These are phyloP conservation scores for Incumbomyces lentus DNA, from an alignment of 2,329 filamentous ascomycete species.

Conservation along the genomic window DNA sequence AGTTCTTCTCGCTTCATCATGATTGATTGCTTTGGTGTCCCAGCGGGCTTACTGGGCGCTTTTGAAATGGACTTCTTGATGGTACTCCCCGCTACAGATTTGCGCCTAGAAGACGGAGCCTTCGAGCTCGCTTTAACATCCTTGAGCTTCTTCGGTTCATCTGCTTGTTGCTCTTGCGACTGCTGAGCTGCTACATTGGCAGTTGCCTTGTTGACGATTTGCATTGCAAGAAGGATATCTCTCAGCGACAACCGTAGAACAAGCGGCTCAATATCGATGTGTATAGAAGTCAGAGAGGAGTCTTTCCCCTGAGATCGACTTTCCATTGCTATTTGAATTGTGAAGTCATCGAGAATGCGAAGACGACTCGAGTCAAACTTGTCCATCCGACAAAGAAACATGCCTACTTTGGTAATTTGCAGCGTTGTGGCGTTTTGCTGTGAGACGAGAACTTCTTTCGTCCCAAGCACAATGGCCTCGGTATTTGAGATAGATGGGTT, in stretches of 20 bases:
- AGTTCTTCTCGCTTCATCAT: conserved; percentile 66
- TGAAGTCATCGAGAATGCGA: conserved; percentile 94
- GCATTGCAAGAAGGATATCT: conserved; percentile 86
- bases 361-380: conserved; percentile 83
- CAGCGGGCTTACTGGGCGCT: conserved; percentile 30
- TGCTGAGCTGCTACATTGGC: conserved; percentile 50
- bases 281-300: conserved; percentile 62
- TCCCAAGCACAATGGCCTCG: conserved; percentile 89
- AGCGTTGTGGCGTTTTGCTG: conserved; percentile 90
- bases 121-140: conserved; percentile 26
- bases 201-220: conserved; percentile 83
- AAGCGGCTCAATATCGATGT: conserved; percentile 80
- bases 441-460: conserved; percentile 84
- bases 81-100: conserved; percentile 37
- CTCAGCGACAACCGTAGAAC: conserved; percentile 82
- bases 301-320: conserved; percentile 50
- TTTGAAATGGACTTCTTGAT: conserved; percentile 35
- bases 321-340: conserved; percentile 80
- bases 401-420: conserved; percentile 86
- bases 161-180: conserved; percentile 38
- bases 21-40: conserved; percentile 36
- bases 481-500: conserved; percentile 84
- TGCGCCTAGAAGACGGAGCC: conserved; percentile 35
- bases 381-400: conserved; percentile 99
- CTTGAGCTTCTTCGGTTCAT: conserved; percentile 44